These are phyloP conservation scores for Hypomontagnella monticulosa DNA, from an alignment of 495 filamentous ascomycete genomes.

Conservation along the genomic window DNA sequence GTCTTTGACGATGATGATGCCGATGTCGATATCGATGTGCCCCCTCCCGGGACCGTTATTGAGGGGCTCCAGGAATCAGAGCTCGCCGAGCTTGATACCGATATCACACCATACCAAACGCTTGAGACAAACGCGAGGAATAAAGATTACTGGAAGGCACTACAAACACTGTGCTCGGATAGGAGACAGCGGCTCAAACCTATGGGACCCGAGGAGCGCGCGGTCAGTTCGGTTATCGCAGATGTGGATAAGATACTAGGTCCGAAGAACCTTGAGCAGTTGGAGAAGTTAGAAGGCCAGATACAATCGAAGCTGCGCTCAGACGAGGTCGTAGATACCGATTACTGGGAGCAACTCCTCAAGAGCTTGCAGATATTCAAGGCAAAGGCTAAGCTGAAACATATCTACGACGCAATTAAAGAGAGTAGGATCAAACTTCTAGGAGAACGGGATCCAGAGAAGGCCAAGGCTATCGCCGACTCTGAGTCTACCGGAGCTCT, in stretches of 20 bases:
- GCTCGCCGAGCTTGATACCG: constrained; percentile 80
- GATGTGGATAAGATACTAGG: constrained; percentile 88
- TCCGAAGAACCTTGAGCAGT: constrained; percentile 87
- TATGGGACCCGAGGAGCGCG: constrained; percentile 70
- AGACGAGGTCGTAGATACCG: constrained; percentile 91
- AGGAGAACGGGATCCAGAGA: constrained; percentile 72
- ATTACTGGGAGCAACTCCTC: constrained; percentile 96
- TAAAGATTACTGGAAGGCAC: constrained; percentile 89
- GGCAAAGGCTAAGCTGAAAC: constrained; percentile 84
- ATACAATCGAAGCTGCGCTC: constrained; percentile 84
- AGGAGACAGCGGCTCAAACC: constrained; percentile 73
- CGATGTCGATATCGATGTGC: constrained; percentile 75
- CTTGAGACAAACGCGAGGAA: constrained; percentile 83
- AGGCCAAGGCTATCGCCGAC: constrained; percentile 65
- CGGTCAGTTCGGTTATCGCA: constrained; percentile 79
- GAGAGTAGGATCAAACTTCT: constrained; percentile 75
- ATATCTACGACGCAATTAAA: constrained; percentile 81
- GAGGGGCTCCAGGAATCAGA: constrained; percentile 76
- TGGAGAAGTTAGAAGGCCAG: constrained; percentile 83
- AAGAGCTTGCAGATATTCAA: constrained; percentile 89
- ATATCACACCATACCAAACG: constrained; percentile 85
- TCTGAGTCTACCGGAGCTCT: constrained; percentile 41
- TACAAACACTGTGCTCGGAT: constrained; percentile 86
- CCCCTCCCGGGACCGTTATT: constrained; percentile 84
- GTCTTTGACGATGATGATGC: constrained; percentile 83